Base-by-base conservation (phyloP, 257 asterid genomes). In the Linaria vulgaris region DNA sequence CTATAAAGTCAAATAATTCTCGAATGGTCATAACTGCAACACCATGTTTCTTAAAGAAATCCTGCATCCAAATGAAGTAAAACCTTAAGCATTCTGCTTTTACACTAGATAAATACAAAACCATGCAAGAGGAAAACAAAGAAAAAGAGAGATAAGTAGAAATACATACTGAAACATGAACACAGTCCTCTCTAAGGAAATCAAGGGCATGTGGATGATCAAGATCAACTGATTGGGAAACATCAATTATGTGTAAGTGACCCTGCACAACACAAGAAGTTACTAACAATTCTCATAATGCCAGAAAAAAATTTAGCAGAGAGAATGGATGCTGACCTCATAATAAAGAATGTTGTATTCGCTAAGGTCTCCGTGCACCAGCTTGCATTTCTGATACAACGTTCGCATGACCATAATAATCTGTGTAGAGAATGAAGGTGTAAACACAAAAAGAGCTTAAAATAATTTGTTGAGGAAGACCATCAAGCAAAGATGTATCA, bases 171-270 rank as follows among this genome's bases (percentile, higher is more conserved):
- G 96, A 90, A 76, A 94, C 90, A 66, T 90, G 99, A 23, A 76
- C 76, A 57, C 88, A 83, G 78, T 94, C 97, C 68, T 94, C 97
- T 59, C 87, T 78, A 56, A 94, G 95, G 79, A 94, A 88, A 78
- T 80, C 96, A 66, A 90, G 96, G 60, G 96, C 83, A 52, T 81
- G 94, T 63, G 99, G 99, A 80, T 94, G 99, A 72, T 94, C 97
- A 58, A 94, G 97, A 80, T 94, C 99, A 22, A 94, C 97, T 37
- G 99, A 30, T 78, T 94, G 99, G 15, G 99, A 94, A 63, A 90
- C 97, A 72, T 94, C 99, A 57, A 94, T 94, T 50, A 94, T 79
- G 72, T 94, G 82, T 64, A 94, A 78, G 86, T 87, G 97, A 38
- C 91, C 96, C 97, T 92, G 84, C 66, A 66, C 37, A 56, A 47